Percentiles rank a stretch among this genome's conserved stretches.
Evolutionary conservation across 2,329 filamentous ascomycete genomes (phyloP).

Genomic region (Xylaria sp.): DNA sequence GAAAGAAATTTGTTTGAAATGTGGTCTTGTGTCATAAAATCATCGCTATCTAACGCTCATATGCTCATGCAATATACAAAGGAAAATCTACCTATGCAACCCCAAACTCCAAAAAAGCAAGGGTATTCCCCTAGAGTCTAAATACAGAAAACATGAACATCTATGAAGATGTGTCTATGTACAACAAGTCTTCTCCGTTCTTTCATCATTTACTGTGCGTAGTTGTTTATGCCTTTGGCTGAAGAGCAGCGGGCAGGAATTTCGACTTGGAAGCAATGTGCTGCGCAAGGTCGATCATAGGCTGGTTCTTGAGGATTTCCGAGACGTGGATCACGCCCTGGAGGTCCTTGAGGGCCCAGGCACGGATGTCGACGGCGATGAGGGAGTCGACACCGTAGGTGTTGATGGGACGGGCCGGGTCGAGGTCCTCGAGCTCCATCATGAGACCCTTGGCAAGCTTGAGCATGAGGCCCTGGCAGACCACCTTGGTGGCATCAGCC

Average conservation of each 20-base stretch:
- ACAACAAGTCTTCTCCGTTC: constrained; percentile 5
- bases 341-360: constrained; percentile 46
- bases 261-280: constrained; percentile 46
- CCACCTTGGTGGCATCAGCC: constrained; percentile 40
- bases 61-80: constrained; percentile 32
- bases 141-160: constrained; percentile 21
- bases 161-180: constrained; percentile 15
- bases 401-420: constrained; percentile 45
- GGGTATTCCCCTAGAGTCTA: background rate
- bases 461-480: constrained; percentile 45
- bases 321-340: constrained; percentile 45
- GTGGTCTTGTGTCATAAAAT: constrained; percentile 38
- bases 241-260: constrained; percentile 42
- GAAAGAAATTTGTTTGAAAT: constrained; percentile 32
- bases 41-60: constrained; percentile 36
- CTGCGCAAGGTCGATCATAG: constrained; percentile 44
- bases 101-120: constrained; percentile 8
- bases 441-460: constrained; percentile 48
- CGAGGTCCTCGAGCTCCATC: constrained; percentile 49
- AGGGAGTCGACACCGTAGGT: constrained; percentile 47
- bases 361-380: constrained; percentile 46
- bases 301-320: constrained; percentile 44
- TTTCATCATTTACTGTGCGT: background rate
- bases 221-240: constrained; percentile 35
- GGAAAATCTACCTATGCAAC: constrained; percentile 13